A percentile compares a stretch with the other conserved stretches of the same genome.
phyloP scores from a whole-genome alignment of 441 rosid species.

The Metrosideros polymorpha region DNA sequence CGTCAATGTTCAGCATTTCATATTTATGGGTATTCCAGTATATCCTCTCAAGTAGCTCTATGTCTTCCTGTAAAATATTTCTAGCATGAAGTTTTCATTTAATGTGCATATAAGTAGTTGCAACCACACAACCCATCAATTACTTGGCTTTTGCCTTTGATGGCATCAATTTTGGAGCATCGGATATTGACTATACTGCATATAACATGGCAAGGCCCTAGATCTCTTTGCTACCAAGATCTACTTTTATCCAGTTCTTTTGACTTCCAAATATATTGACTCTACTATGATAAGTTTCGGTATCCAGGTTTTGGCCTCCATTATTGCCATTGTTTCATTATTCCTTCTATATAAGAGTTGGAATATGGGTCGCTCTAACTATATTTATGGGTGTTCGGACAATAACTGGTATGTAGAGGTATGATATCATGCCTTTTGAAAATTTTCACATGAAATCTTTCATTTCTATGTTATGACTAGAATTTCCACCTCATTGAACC shows the following conservation, averaged over 20 bases:
- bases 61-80: background rate
- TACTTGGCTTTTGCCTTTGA: constrained; percentile 80
- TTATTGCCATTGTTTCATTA: constrained; percentile 49
- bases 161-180: constrained; percentile 86
- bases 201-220: constrained; percentile 57
- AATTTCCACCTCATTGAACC: background rate
- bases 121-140: constrained; percentile 82
- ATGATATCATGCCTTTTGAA: background rate
- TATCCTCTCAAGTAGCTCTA: background rate
- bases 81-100: background rate
- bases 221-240: background rate
- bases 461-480: background rate
- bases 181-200: constrained; percentile 81
- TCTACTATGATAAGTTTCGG: background rate
- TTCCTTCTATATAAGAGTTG: constrained; percentile 35
- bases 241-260: background rate
- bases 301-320: constrained; percentile 51
- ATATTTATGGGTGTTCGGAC: constrained; percentile 73
- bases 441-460: background rate
- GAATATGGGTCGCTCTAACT: constrained; percentile 78
- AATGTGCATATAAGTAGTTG: constrained; percentile 44
- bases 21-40: constrained; percentile 69
- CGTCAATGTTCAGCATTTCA: constrained; percentile 45
- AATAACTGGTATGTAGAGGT: constrained; percentile 81
- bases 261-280: background rate